Conservation (phyloP, 164 flowering plant genomes). For the Santalum album region DNA sequence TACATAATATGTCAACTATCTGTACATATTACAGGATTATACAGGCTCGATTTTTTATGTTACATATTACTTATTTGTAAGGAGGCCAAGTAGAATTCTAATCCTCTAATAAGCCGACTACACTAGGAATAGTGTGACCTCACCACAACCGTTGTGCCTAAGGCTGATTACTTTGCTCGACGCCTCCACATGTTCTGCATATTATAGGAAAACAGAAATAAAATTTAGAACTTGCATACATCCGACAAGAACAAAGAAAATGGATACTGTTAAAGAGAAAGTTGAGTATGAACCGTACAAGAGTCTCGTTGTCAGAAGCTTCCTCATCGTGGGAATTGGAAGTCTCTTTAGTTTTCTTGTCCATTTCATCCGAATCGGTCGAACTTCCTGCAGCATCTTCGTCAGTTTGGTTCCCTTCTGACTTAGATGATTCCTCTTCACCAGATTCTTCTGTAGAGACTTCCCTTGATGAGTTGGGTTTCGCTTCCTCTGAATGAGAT, state of each 20-base stretch:
- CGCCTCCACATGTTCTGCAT: slow-evolving; percentile 60
- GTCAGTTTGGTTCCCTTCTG: slow-evolving; percentile 14
- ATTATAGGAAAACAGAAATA: not conserved
- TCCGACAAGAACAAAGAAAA: no score
- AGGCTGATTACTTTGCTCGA: slow-evolving; percentile 28
- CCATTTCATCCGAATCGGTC: slow-evolving; percentile 2
- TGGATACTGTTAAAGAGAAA: no score
- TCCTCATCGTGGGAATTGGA: slow-evolving; percentile 20
- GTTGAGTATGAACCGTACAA: slow-evolving; percentile 30
- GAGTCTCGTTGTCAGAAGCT: slow-evolving; percentile 72
- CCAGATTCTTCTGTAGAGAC: slow-evolving; percentile 11
- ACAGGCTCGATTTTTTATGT: no score
- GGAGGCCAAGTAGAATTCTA: no score
- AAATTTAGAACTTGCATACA: not conserved
- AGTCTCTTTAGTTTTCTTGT: slow-evolving; percentile 12
- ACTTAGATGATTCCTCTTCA: slow-evolving; percentile 14
- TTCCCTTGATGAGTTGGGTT: slow-evolving; percentile 12
- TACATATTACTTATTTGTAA: no score
- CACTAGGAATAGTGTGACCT: no score
- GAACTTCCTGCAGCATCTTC: slow-evolving; percentile 11
- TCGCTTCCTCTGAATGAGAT: slow-evolving; percentile 13
- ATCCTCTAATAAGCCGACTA: no score
- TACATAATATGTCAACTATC: no score
- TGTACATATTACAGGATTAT: no score
- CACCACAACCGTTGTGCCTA: slow-evolving; percentile 7